Percentiles rank a stretch among this genome's conserved stretches.
Conservation (phyloP, 768 basidiomycete species). For the Termitomyces sp. region DNA sequence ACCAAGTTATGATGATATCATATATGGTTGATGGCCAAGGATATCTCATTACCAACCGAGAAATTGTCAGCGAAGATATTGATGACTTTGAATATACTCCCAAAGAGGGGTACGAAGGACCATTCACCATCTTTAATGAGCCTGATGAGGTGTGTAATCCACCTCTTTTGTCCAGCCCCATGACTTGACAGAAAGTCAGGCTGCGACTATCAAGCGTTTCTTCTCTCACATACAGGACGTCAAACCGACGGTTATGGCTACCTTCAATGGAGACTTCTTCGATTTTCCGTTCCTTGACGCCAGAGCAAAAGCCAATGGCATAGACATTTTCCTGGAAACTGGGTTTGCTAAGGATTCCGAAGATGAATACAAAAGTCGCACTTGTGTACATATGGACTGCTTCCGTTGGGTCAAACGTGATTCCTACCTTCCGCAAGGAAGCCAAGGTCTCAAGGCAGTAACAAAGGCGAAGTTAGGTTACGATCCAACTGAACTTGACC, state of each 20-base stretch:
- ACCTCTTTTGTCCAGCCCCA: background rate
- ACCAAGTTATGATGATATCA: slow-evolving; percentile 99
- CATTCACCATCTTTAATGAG: slow-evolving; percentile 94
- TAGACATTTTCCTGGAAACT: slow-evolving; percentile 94
- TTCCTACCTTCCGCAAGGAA: slow-evolving; percentile 96
- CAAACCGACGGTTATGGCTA: slow-evolving; percentile 95
- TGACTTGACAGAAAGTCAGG: slow-evolving; percentile 33
- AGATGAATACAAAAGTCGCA: slow-evolving; percentile 90
- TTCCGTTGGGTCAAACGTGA: slow-evolving; percentile 99
- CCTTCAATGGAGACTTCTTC: slow-evolving; percentile 99
- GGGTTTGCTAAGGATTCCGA: slow-evolving; percentile 90
- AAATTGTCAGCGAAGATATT: slow-evolving; percentile 96
- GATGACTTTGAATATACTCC: slow-evolving; percentile 99
- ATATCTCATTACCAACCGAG: slow-evolving; percentile 94
- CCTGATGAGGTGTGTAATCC: slow-evolving; percentile 68
- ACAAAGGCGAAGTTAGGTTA: slow-evolving; percentile 96
- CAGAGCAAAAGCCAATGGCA: slow-evolving; percentile 78
- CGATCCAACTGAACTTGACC: slow-evolving; percentile 94
- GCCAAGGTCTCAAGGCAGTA: slow-evolving; percentile 97
- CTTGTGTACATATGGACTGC: slow-evolving; percentile 97
- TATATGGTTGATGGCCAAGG: slow-evolving; percentile 99
- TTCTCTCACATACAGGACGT: slow-evolving; percentile 92
- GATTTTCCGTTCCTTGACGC: slow-evolving; percentile 97
- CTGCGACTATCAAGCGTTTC: slow-evolving; percentile 77
- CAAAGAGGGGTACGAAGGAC: slow-evolving; percentile 95